These are phyloP conservation scores for Galeopsis tetrahit DNA, from an alignment of 257 asterid genomes.

Conservation along the genomic window DNA sequence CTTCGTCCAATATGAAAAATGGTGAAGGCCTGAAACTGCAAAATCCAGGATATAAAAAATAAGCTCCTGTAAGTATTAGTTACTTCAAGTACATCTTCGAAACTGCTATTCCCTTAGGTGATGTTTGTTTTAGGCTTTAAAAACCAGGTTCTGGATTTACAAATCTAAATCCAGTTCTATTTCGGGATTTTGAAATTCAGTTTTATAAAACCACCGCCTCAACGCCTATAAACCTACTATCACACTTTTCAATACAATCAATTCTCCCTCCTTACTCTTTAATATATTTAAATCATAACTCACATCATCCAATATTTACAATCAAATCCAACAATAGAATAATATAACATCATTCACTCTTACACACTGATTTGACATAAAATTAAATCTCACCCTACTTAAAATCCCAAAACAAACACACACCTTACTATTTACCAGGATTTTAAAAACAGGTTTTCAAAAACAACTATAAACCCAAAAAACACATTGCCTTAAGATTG, in stretches of 20 bases:
- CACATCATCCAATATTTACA: too few relatives aligned
- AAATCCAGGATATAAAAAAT: slow-evolving; percentile 14
- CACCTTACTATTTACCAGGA: neutral
- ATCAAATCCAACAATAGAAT: too few relatives aligned
- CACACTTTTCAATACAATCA: too few relatives aligned
- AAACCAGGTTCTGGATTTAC: too few relatives aligned
- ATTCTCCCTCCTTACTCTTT: neutral
- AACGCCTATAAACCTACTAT: too few relatives aligned
- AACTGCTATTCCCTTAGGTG: neutral
- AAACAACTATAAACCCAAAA: neutral
- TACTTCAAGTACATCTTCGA: slow-evolving; percentile 1
- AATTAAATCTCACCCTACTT: neutral
- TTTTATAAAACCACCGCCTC: too few relatives aligned
- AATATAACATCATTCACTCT: neutral
- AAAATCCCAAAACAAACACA: neutral
- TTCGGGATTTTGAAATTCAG: too few relatives aligned
- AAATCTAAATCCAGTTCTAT: neutral
- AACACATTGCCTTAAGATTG: neutral
- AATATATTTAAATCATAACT: too few relatives aligned
- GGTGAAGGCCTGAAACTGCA: slow-evolving; percentile 98
- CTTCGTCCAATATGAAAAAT: slow-evolving; percentile 96
- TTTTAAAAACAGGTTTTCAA: too few relatives aligned
- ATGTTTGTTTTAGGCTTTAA: neutral
- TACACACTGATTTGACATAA: neutral
- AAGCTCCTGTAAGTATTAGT: slow-evolving; percentile 14